Conservation (phyloP, 2,329 filamentous ascomycete genomes). For the Phialophora macrospora region DNA sequence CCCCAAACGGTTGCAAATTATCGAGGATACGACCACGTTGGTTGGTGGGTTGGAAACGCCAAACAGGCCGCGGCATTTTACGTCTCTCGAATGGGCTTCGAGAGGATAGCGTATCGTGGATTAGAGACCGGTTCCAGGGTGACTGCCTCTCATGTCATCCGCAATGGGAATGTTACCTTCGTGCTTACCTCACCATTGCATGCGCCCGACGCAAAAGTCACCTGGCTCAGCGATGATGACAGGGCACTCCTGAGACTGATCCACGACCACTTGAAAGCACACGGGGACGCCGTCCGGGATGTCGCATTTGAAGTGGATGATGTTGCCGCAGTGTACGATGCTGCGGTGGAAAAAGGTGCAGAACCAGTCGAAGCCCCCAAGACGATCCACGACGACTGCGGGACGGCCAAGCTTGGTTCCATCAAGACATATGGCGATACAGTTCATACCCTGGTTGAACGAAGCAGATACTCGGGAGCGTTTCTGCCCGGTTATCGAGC, state of each 20-base stretch:
- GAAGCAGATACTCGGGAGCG: constrained; percentile 69
- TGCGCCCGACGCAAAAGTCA: constrained; percentile 66
- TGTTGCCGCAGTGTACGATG: constrained; percentile 76
- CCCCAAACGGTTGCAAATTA: constrained; percentile 52
- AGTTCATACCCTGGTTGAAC: constrained; percentile 86
- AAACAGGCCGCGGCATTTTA: constrained; percentile 94
- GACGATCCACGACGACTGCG: constrained; percentile 67
- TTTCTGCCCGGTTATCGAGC: constrained; percentile 84
- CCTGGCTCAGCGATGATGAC: constrained; percentile 58
- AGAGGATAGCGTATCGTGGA: constrained; percentile 79
- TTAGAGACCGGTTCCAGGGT: constrained; percentile 84
- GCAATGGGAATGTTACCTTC: constrained; percentile 76
- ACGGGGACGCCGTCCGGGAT: constrained; percentile 94
- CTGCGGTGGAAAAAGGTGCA: constrained; percentile 64
- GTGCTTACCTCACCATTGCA: constrained; percentile 83
- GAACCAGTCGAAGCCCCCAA: constrained; percentile 51
- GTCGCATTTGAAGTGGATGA: constrained; percentile 94
- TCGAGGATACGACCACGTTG: constrained; percentile 87
- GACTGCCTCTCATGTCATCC: constrained; percentile 81
- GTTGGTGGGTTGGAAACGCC: constrained; percentile 96
- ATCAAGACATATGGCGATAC: constrained; percentile 95
- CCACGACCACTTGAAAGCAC: constrained; percentile 79
- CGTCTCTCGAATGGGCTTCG: constrained; percentile 83
- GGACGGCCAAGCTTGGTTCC: constrained; percentile 73
- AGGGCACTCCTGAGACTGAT: constrained; percentile 71